These are phyloP conservation scores for Cymbopogon flexuosus DNA, from an alignment of 202 grass and related monocot species.

Conservation along the genomic window DNA sequence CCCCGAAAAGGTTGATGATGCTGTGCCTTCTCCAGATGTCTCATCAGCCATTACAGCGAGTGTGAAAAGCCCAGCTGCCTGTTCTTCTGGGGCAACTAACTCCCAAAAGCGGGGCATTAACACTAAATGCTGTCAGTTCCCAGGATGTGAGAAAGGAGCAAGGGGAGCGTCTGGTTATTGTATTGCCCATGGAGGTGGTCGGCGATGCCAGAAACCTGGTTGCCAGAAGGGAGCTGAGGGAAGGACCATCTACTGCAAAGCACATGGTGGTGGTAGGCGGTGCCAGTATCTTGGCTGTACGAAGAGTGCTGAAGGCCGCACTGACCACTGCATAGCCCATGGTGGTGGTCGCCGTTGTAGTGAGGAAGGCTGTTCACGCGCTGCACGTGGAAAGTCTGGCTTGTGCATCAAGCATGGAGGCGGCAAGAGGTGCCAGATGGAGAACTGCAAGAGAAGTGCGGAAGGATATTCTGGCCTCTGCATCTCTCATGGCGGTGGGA, in stretches of 20 bases:
- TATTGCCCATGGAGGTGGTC: constrained; percentile 73
- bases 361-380: constrained; percentile 52
- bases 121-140: constrained; percentile 60
- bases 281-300: constrained; percentile 73
- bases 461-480: constrained; percentile 69
- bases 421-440: constrained; percentile 64
- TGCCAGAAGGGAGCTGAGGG: constrained; percentile 82
- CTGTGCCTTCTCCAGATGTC: constrained; percentile 24
- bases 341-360: constrained; percentile 55
- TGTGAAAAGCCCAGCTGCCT: constrained; percentile 44
- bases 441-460: constrained; percentile 63
- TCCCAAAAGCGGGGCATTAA: constrained; percentile 18
- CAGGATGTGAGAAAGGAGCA: constrained; percentile 63
- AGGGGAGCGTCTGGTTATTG: constrained; percentile 63
- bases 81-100: constrained; percentile 41
- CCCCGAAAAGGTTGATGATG: constrained; percentile 28
- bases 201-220: constrained; percentile 53
- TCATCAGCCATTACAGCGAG: constrained; percentile 24
- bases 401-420: constrained; percentile 83
- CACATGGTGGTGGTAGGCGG: constrained; percentile 68
- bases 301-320: constrained; percentile 70
- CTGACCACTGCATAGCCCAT: constrained; percentile 73
- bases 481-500: constrained; percentile 71
- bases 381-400: constrained; percentile 71
- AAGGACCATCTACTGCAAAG: constrained; percentile 77